phyloP scores from a whole-genome alignment of 371 early-diverging fungal genomes.

The Mortierella sp. region DNA sequence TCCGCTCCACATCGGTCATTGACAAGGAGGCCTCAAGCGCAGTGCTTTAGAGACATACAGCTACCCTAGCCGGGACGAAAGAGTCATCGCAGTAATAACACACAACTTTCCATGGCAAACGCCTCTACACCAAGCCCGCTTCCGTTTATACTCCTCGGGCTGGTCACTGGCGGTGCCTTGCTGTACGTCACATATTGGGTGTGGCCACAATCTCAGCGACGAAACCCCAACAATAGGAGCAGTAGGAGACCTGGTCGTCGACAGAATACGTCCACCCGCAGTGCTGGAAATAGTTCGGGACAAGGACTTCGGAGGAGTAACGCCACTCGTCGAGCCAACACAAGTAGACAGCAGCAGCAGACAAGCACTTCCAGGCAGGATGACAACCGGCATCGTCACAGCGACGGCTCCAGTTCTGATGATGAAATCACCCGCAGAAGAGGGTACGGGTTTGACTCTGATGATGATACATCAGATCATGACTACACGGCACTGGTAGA shows the following conservation, averaged over 20 bases:
- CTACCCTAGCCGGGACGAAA: too few species aligned
- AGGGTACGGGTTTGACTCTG: constrained; percentile 16
- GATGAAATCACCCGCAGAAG: constrained; percentile 24
- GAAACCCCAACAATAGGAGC: constrained; percentile 21
- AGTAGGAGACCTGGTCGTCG: constrained; percentile 17
- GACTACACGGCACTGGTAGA: constrained; percentile 32
- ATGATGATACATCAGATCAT: constrained; percentile 33
- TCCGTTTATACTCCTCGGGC: constrained; percentile 47
- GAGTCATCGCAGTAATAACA: neutral
- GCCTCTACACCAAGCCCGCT: constrained; percentile 39
- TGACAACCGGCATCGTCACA: constrained; percentile 18
- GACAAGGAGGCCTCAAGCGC: too few species aligned
- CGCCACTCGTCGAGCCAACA: constrained; percentile 37
- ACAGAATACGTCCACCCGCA: neutral
- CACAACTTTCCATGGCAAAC: constrained; percentile 11
- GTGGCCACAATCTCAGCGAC: constrained; percentile 41
- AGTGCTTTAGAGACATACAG: too few species aligned
- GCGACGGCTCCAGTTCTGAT: constrained; percentile 36
- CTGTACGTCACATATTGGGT: constrained; percentile 54
- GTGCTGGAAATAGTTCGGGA: constrained; percentile 8
- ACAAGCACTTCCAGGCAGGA: constrained; percentile 16
- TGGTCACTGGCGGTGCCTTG: constrained; percentile 47
- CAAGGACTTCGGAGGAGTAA: constrained; percentile 38
- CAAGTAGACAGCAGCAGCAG: constrained; percentile 15
- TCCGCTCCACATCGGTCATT: too few species aligned